These are phyloP conservation scores for Ophiostoma montium DNA, from an alignment of 2,329 filamentous ascomycete species.

Conservation along the genomic window DNA sequence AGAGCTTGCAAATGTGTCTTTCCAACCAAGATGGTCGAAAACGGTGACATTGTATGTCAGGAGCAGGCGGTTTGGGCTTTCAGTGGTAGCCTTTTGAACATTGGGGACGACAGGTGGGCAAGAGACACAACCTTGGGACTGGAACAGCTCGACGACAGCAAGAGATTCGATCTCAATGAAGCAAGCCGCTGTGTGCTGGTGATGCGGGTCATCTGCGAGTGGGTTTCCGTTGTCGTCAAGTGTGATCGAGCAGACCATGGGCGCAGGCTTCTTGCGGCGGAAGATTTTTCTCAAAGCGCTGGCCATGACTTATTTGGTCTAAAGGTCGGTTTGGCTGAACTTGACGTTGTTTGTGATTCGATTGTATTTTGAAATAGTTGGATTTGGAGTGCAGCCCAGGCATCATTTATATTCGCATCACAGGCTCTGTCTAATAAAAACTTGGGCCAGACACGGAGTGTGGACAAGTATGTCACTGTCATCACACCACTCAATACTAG, in stretches of 20 bases:
- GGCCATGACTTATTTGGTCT: not conserved
- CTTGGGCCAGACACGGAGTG: no score
- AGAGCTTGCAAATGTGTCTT: conserved; percentile 18
- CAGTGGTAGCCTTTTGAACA: conserved; percentile 18
- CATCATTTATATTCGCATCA: no score
- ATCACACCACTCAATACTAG: no score
- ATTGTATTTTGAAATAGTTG: not conserved
- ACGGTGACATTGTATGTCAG: conserved; percentile 22
- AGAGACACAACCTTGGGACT: conserved; percentile 22
- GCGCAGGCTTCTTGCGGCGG: conserved; percentile 20
- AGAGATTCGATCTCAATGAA: conserved; percentile 21
- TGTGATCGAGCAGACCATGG: conserved; percentile 19
- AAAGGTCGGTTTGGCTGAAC: no score
- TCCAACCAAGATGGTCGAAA: conserved; percentile 23
- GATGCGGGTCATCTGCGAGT: conserved; percentile 15
- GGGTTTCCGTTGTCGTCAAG: conserved; percentile 15
- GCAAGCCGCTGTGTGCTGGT: conserved; percentile 20
- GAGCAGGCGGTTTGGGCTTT: conserved; percentile 19
- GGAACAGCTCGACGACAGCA: conserved; percentile 22
- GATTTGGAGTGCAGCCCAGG: no score
- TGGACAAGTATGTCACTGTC: no score
- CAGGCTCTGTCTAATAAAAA: no score
- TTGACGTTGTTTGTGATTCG: not conserved
- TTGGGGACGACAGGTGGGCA: conserved; percentile 21
- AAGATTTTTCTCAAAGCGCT: conserved; percentile 13